Evolutionary conservation across 176 grass and related monocot genomes (phyloP), one percentile per base, ranked within the genome.

Genomic region (Ensete glaucum): DNA sequence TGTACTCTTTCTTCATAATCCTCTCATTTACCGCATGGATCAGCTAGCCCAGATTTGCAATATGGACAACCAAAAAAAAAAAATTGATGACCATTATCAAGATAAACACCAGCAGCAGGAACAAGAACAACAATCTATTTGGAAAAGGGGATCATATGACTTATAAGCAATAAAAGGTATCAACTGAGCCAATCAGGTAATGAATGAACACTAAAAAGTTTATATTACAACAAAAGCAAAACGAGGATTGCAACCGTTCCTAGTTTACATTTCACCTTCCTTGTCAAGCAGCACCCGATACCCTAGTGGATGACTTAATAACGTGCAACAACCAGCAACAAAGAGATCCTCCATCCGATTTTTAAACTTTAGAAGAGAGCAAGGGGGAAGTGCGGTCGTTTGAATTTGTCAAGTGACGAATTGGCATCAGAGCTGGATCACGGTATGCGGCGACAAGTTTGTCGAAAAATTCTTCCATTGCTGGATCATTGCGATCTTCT

Each of bases 401-500:
- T 1, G 80, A 80, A 74, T 81, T 84, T 0, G 13, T 54, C 25
- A 75, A 73, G 5, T 5, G 81, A 8, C 80, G 81, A 25, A 99
- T 78, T 55, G 88, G 88, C 72, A 78, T 82, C 78, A 95, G 22
- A 51, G 83, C 86, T 11, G 96, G 91, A 56, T 95, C 96, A 49
- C 8, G 14, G 78, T 95, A 99, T 0, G 79, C 86, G 10, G 86
- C 86, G 34, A 72, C 62, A 25, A 99, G 82, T 54, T 81, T 88
- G 52, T 86, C 78, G 53, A 91, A 99, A 76, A 99, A 91, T 55
- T 81, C 91, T 24, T 29, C 3, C 88, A 85, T 99, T 50, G 88
- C 81, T 54, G 88, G 88, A 64, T 89, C 86, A 43, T 81, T 83
- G 58, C 82, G 80, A 52, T 94, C 88, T 77, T 85, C 88, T 85